These are phyloP conservation scores for Pedinophyceae sp. DNA, from an alignment of 139 green algal genomes.

Conservation along the genomic window DNA sequence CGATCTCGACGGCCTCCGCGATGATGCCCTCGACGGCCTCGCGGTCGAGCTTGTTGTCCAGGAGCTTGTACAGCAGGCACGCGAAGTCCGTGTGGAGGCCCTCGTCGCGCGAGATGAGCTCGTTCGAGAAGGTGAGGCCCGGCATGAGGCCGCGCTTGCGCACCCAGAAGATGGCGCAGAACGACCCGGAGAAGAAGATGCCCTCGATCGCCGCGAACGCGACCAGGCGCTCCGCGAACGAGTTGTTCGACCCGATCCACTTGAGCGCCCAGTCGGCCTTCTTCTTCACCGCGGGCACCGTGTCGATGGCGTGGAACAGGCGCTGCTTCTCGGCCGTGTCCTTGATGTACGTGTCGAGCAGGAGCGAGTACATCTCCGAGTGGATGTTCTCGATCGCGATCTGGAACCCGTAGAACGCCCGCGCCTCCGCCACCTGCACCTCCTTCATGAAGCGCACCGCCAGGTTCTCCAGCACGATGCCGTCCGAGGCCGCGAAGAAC, in stretches of 20 bases:
- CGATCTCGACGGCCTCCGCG: constrained; percentile 76
- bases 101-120: constrained; percentile 95
- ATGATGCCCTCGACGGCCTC: constrained; percentile 61
- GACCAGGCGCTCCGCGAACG: constrained; percentile 35
- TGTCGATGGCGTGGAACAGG: constrained; percentile 93
- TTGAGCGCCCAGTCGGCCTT: constrained; percentile 96
- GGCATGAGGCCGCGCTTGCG: constrained; percentile 97
- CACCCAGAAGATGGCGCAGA: constrained; percentile 98
- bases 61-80: constrained; percentile 84
- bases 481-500: constrained; percentile 93
- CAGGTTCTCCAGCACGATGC: constrained; percentile 97
- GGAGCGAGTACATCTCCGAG: constrained; percentile 96
- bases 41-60: constrained; percentile 58
- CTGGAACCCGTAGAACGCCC: constrained; percentile 98
- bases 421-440: constrained; percentile 38
- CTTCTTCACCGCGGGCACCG: constrained; percentile 64
- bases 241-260: constrained; percentile 69
- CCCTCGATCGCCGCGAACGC: constrained; percentile 43
- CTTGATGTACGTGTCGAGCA: constrained; percentile 96
- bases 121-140: constrained; percentile 96
- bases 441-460: constrained; percentile 75
- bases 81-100: constrained; percentile 96
- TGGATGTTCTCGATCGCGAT: constrained; percentile 99
- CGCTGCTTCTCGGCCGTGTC: constrained; percentile 42
- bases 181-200: constrained; percentile 49